Evolutionary conservation across 1,284 basidiomycete genomes (phyloP).

Genomic region (Singerocomus inundabilis): DNA sequence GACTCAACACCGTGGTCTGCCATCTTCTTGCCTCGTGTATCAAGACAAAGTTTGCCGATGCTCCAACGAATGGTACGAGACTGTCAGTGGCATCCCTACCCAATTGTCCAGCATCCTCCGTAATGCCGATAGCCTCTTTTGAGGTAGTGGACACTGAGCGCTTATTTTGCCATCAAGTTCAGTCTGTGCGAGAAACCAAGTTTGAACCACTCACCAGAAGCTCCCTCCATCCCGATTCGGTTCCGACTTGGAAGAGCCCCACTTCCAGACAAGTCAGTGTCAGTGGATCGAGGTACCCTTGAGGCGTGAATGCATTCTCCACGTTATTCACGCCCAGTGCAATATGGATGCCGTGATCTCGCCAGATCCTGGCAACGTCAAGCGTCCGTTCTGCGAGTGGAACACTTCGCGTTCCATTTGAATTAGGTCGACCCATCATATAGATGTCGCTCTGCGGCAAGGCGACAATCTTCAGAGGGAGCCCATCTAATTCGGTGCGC

Average conservation of each 20-base stretch:
- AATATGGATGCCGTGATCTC: slow-evolving; percentile 45
- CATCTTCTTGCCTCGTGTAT: slow-evolving; percentile 48
- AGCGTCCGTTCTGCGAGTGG: slow-evolving; percentile 50
- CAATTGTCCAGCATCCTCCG: slow-evolving; percentile 11
- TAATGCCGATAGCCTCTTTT: slow-evolving; percentile 46
- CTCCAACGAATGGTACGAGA: slow-evolving; percentile 40
- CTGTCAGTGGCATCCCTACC: slow-evolving; percentile 16
- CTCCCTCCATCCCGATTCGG: slow-evolving; percentile 41
- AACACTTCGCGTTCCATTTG: slow-evolving; percentile 22
- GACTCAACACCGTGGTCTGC: slow-evolving; percentile 49
- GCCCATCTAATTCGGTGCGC: slow-evolving; percentile 33
- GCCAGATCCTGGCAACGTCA: slow-evolving; percentile 46
- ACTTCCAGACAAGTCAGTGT: slow-evolving; percentile 57
- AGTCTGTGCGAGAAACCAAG: neutral
- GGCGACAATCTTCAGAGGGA: slow-evolving; percentile 54
- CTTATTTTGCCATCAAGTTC: slow-evolving; percentile 28
- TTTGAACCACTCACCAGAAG: slow-evolving; percentile 45
- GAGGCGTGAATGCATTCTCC: slow-evolving; percentile 66
- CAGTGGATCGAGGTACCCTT: slow-evolving; percentile 61
- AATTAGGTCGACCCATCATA: slow-evolving; percentile 52
- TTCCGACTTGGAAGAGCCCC: slow-evolving; percentile 57
- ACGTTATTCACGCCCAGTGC: slow-evolving; percentile 64
- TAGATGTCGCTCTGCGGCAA: slow-evolving; percentile 65
- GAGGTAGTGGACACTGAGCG: slow-evolving; percentile 46
- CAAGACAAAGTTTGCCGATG: slow-evolving; percentile 58